phyloP scores from a whole-genome alignment of 139 green algal genomes.

The Chlorella sp. region DNA sequence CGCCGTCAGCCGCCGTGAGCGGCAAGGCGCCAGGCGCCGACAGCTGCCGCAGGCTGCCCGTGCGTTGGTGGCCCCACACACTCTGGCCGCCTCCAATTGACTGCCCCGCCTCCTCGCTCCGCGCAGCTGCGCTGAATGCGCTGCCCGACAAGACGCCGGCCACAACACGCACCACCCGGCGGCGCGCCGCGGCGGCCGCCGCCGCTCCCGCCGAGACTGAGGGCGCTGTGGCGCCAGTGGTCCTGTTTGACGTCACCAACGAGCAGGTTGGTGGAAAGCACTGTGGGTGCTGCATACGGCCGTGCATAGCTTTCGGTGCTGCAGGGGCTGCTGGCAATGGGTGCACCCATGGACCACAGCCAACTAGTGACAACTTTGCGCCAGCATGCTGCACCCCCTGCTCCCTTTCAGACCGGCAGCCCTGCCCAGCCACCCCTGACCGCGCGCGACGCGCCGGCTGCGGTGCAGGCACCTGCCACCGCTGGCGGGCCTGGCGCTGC shows the following conservation, averaged over 20 bases:
- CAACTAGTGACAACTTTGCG: background rate
- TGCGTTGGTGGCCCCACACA: background rate
- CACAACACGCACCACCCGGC: background rate
- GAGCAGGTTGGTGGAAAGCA: background rate
- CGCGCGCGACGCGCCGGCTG: background rate
- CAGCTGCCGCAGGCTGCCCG: no score
- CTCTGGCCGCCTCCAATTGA: background rate
- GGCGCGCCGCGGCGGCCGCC: background rate
- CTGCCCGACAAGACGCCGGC: slow-evolving; percentile 23
- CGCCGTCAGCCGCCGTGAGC: no score
- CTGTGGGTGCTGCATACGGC: background rate
- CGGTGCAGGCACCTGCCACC: background rate
- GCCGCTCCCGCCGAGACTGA: background rate
- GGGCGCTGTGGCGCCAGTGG: background rate
- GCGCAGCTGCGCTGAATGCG: background rate
- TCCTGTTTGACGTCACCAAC: slow-evolving; percentile 26
- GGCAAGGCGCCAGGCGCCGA: no score
- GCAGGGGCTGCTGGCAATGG: background rate
- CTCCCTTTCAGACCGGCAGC: background rate
- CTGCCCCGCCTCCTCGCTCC: background rate
- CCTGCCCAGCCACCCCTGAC: background rate
- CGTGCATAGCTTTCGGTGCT: background rate
- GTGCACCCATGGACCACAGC: background rate
- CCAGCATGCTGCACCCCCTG: background rate
- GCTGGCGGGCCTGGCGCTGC: background rate